Evolutionary conservation across 2,329 filamentous ascomycete species (phyloP), one percentile per base, ranked within the genome.

Genomic region (Paramyrothecium sp.): DNA sequence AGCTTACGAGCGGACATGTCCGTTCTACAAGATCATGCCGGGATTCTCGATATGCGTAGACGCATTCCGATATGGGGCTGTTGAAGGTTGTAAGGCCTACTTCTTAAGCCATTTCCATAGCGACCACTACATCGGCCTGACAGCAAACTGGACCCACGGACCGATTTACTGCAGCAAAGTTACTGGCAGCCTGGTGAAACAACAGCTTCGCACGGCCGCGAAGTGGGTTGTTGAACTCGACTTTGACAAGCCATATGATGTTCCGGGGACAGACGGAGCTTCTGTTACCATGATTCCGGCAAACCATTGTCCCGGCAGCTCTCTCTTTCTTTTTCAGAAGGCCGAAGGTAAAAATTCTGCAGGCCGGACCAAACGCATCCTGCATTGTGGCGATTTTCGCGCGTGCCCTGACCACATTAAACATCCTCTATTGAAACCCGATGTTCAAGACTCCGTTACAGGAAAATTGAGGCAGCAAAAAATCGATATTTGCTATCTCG

Each of bases 61-160:
- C 73, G 95, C 95, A 0, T 97, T 99, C 68, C 87, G 94, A 20
- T 99, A 98, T 68, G 95, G 95, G 2, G 92, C 93, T 3, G 91
- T 99, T 1, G 84, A 96, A 69, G 93, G 92, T 1, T 97, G 93
- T 71, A 89, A 90, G 55, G 95, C 94, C 2, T 99, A 99, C 70
- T 99, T 99, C 64, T 82, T 99, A 12, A 97, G 93, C 65, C 95
- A 99, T 70, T 99, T 98, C 64, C 95, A 99, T 73, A 97, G 92
- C 67, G 95, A 99, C 70, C 95, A 99, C 70, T 99, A 99, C 66
- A 87, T 97, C 34, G 95, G 95, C 2, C 78, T 99, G 12, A 95
- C 91, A 12, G 87, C 90, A 8, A 91, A 82, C 33, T 99, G 95
- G 95, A 86, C 80, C 44, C 93, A 99, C 70, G 95, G 95, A 0